These are phyloP conservation scores for Mycena crocata DNA, from an alignment of 768 basidiomycete genomes.

Conservation along the genomic window DNA sequence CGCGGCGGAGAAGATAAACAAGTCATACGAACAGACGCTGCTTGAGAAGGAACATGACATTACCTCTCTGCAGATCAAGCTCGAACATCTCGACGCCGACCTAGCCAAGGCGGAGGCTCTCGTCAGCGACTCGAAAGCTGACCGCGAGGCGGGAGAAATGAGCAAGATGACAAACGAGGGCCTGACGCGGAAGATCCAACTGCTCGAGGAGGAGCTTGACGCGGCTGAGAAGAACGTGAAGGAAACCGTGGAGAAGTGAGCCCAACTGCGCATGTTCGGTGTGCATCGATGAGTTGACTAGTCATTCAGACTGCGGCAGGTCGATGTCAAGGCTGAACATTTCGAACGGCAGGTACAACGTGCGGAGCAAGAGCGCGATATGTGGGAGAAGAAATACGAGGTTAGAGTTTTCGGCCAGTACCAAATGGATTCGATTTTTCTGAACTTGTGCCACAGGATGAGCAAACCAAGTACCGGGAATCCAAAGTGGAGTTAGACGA, in stretches of 20 bases:
- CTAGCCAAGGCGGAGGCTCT: constrained; percentile 78
- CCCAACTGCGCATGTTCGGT: constrained; percentile 51
- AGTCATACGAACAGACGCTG: constrained; percentile 76
- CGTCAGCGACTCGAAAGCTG: constrained; percentile 72
- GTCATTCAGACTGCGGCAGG: constrained; percentile 84
- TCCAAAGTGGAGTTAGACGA: constrained; percentile 89
- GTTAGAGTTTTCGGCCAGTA: constrained; percentile 54
- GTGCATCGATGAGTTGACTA: too few relatives aligned
- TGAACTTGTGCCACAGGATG: constrained; percentile 62
- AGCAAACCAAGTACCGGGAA: constrained; percentile 72
- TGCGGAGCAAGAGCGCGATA: constrained; percentile 90
- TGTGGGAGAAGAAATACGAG: constrained; percentile 95
- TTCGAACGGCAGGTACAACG: constrained; percentile 94
- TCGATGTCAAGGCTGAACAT: constrained; percentile 99
- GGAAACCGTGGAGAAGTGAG: constrained; percentile 97
- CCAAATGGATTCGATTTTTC: background rate
- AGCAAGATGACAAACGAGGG: constrained; percentile 80
- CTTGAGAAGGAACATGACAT: constrained; percentile 90
- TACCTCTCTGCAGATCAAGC: constrained; percentile 79
- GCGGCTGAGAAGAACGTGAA: constrained; percentile 95
- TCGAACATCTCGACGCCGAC: constrained; percentile 70
- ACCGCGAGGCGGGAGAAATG: constrained; percentile 73
- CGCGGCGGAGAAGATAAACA: constrained; percentile 85
- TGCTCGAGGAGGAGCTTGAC: constrained; percentile 96
- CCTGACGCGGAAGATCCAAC: constrained; percentile 84